Conservation (phyloP, 176 grass and related monocot species). For the Elymus sibiricus region DNA sequence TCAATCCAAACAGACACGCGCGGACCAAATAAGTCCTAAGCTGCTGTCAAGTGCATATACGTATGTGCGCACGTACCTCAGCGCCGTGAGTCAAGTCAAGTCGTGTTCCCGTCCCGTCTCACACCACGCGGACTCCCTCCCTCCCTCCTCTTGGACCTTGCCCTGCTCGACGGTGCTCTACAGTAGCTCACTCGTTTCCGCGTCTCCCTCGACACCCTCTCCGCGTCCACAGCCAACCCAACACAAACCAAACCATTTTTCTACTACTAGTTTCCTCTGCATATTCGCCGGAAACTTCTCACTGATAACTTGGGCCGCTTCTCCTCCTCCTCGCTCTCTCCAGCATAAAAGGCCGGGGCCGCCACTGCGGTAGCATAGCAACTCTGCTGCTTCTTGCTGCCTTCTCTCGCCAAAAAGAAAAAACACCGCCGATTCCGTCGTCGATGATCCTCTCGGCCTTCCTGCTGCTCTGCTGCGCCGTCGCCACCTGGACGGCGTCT, state of each 20-base stretch:
- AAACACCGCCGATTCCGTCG: not conserved
- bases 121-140: not conserved
- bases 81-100: not conserved
- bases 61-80: no score
- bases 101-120: not conserved
- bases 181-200: not conserved
- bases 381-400: no score
- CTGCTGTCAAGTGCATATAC: no score
- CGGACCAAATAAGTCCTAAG: no score
- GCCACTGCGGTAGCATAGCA: no score
- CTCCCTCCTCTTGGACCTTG: not conserved
- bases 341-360: not conserved
- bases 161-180: not conserved
- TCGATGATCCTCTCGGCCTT: constrained; percentile 27
- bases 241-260: no score
- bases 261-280: no score
- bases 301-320: not conserved
- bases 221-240: no score
- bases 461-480: not conserved
- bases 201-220: no score
- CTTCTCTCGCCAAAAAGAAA: no score
- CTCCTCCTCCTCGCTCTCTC: not conserved
- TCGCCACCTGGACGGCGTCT: not conserved
- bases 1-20: no score
- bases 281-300: not conserved